phyloP scores from a whole-genome alignment of 805 yeast species.

The Candida fluviatilis region DNA sequence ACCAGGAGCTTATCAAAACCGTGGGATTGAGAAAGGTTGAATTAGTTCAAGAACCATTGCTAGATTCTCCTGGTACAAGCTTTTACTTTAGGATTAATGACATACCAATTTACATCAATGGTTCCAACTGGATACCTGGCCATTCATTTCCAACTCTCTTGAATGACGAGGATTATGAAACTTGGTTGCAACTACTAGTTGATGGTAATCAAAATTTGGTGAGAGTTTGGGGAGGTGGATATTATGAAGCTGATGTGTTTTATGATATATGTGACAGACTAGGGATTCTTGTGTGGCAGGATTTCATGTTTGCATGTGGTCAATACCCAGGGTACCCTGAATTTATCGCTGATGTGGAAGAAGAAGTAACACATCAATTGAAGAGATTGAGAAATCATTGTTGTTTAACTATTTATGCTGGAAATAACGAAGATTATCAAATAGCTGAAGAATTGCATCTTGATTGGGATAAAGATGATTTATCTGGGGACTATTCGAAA shows the following conservation, averaged over 20 bases:
- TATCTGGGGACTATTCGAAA: conserved; percentile 23
- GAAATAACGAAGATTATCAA: conserved; percentile 48
- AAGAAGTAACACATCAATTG: conserved; percentile 38
- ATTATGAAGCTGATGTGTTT: conserved; percentile 38
- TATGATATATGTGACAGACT: conserved; percentile 41
- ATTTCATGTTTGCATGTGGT: conserved; percentile 57
- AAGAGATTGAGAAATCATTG: conserved; percentile 38
- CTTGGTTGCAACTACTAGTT: conserved; percentile 30
- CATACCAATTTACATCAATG: conserved; percentile 33
- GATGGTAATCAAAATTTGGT: conserved; percentile 43
- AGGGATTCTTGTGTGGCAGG: conserved; percentile 52
- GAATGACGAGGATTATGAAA: conserved; percentile 29
- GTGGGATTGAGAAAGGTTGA: conserved; percentile 41
- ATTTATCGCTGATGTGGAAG: conserved; percentile 29
- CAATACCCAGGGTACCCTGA: conserved; percentile 43
- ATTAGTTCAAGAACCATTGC: conserved; percentile 32
- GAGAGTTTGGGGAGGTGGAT: conserved; percentile 50
- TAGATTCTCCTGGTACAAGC: conserved; percentile 30
- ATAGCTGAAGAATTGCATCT: conserved; percentile 34
- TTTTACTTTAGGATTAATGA: conserved; percentile 42
- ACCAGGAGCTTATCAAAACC: conserved; percentile 12
- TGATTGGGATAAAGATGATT: conserved; percentile 23
- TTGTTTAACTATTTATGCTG: conserved; percentile 36
- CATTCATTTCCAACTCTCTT: conserved; percentile 35
- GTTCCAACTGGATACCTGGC: conserved; percentile 50